A percentile compares a stretch with the other conserved stretches of the same genome.
Conservation (phyloP, 352 stramenopile species). For the Phytophthora litchii region DNA sequence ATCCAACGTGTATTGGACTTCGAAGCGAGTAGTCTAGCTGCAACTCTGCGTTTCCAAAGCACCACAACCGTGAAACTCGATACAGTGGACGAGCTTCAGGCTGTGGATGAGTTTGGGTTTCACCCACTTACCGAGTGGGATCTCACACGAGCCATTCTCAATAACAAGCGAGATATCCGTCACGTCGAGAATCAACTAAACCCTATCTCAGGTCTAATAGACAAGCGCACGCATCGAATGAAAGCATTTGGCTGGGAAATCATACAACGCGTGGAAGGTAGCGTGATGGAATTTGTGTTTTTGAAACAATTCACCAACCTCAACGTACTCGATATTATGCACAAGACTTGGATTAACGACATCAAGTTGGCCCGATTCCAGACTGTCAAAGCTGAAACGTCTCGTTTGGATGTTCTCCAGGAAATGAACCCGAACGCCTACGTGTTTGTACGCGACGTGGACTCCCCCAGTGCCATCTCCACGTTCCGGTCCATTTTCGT, state of each 20-base stretch:
- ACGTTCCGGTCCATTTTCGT: slow-evolving; percentile 44
- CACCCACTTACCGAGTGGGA: slow-evolving; percentile 28
- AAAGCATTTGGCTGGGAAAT: slow-evolving; percentile 42
- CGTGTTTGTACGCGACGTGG: slow-evolving; percentile 41
- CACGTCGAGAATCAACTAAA: slow-evolving; percentile 28
- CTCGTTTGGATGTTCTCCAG: slow-evolving; percentile 37
- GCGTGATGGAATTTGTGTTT: slow-evolving; percentile 43
- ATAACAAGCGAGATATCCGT: slow-evolving; percentile 25
- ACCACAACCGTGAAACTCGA: not conserved
- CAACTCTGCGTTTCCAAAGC: not conserved
- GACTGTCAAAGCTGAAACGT: slow-evolving; percentile 43
- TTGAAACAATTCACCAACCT: slow-evolving; percentile 37
- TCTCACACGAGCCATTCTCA: slow-evolving; percentile 34
- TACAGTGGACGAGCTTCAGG: slow-evolving; percentile 22
- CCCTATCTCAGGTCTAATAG: slow-evolving; percentile 1
- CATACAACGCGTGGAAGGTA: slow-evolving; percentile 28
- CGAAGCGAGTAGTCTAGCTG: slow-evolving; percentile 9
- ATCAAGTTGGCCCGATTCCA: slow-evolving; percentile 32
- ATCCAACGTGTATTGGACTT: slow-evolving; percentile 40
- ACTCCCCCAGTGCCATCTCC: slow-evolving; percentile 25
- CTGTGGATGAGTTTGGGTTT: slow-evolving; percentile 37
- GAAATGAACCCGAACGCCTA: slow-evolving; percentile 31
- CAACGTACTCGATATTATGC: slow-evolving; percentile 34
- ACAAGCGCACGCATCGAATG: slow-evolving; percentile 14
- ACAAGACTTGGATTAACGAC: slow-evolving; percentile 41